These are phyloP conservation scores for Priceomyces carsonii DNA, from an alignment of 805 yeast genomes.

Conservation along the genomic window DNA sequence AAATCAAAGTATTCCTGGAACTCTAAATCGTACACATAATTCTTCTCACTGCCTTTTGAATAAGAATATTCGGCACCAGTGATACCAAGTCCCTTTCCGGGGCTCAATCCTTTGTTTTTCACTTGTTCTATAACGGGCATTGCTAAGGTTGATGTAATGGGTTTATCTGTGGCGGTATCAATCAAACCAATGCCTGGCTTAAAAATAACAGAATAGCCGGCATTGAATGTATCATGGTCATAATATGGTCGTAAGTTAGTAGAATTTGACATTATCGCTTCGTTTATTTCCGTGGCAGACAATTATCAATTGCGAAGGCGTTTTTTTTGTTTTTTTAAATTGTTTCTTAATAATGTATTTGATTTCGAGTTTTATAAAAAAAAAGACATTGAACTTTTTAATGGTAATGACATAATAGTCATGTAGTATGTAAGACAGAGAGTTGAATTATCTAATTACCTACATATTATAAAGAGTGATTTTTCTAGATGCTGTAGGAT, in stretches of 20 bases:
- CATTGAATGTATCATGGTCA: conserved; percentile 65
- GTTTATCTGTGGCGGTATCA: conserved; percentile 43
- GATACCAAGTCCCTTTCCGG: conserved; percentile 18
- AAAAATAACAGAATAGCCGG: conserved; percentile 61
- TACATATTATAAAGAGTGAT: too few relatives aligned
- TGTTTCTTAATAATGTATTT: too few relatives aligned
- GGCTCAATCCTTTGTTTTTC: conserved; percentile 11
- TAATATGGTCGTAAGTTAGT: conserved; percentile 62
- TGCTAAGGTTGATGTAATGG: conserved; percentile 30
- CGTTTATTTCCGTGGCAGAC: background rate
- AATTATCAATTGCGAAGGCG: background rate
- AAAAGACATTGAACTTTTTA: background rate
- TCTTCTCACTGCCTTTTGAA: conserved; percentile 27
- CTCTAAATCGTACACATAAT: conserved; percentile 58
- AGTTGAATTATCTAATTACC: too few relatives aligned
- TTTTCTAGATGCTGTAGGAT: too few relatives aligned
- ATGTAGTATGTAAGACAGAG: too few relatives aligned
- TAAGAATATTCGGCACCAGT: conserved; percentile 12
- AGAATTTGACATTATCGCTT: conserved; percentile 5
- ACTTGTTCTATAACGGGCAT: conserved; percentile 14
- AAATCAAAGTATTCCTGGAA: conserved; percentile 65
- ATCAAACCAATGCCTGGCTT: conserved; percentile 64
- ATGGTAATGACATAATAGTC: background rate
- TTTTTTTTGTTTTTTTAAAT: conserved; percentile 3
- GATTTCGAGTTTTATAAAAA: background rate